These are phyloP conservation scores for Floccularia luteovirens DNA, from an alignment of 768 basidiomycete genomes.

Conservation along the genomic window DNA sequence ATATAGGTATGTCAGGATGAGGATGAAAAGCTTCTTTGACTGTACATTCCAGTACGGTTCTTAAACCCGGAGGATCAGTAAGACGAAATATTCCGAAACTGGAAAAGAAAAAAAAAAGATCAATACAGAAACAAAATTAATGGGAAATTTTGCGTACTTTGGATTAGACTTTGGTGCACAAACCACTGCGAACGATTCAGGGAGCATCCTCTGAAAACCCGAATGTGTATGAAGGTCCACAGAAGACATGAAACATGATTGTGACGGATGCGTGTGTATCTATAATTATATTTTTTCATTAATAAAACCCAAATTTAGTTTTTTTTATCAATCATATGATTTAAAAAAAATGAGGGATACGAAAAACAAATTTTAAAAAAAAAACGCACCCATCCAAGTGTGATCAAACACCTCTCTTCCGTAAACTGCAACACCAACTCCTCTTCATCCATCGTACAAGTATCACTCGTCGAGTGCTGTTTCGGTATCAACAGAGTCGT, in stretches of 20 bases:
- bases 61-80: constrained; percentile 80
- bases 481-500: constrained; percentile 82
- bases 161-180: constrained; percentile 79
- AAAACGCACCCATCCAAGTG: constrained; percentile 80
- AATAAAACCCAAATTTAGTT: no score
- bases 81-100: constrained; percentile 88
- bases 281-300: no score
- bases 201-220: constrained; percentile 83
- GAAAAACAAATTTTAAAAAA: constrained; percentile 5
- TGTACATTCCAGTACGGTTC: constrained; percentile 60
- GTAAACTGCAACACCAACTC: constrained; percentile 83
- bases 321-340: no score
- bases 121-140: constrained; percentile 4
- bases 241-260: constrained; percentile 95
- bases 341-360: constrained; percentile 1
- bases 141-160: constrained; percentile 35
- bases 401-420: constrained; percentile 72
- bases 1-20: constrained; percentile 77
- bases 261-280: constrained; percentile 92
- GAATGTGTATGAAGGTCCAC: constrained; percentile 90
- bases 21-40: constrained; percentile 80
- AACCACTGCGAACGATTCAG: constrained; percentile 89
- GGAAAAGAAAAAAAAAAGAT: constrained; percentile 3
- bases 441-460: constrained; percentile 90
- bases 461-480: constrained; percentile 83